A percentile compares a stretch with the other conserved stretches of the same genome.
phyloP scores from a whole-genome alignment of 2,329 filamentous ascomycete genomes.

The Xylaria sp. region DNA sequence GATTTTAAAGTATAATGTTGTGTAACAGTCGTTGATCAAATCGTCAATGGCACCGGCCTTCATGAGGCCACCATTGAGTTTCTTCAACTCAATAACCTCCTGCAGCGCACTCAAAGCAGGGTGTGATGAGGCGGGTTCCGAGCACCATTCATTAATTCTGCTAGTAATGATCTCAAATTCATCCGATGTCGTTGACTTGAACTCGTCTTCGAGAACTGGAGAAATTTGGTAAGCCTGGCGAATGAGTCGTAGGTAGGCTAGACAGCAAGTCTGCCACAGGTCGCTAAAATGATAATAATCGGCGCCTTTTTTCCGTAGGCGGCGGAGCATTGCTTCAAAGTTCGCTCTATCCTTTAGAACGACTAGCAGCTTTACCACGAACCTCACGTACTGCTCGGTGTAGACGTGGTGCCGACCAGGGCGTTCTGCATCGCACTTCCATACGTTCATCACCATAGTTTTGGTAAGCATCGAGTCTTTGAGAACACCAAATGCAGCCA shows the following conservation, averaged over 20 bases:
- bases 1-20: conserved; percentile 76
- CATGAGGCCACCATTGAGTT: conserved; percentile 87
- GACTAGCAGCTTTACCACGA: conserved; percentile 80
- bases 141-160: conserved; percentile 66
- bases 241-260: conserved; percentile 65
- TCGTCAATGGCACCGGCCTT: conserved; percentile 90
- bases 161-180: conserved; percentile 69
- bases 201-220: conserved; percentile 63
- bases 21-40: conserved; percentile 91
- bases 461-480: conserved; percentile 83
- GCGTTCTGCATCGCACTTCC: conserved; percentile 89
- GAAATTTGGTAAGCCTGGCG: conserved; percentile 61
- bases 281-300: conserved; percentile 76
- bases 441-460: conserved; percentile 93
- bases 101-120: conserved; percentile 65
- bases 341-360: conserved; percentile 79
- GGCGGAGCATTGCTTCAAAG: conserved; percentile 80
- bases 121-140: conserved; percentile 53
- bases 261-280: conserved; percentile 67
- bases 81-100: conserved; percentile 69
- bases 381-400: conserved; percentile 85
- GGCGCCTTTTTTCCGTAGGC: conserved; percentile 82
- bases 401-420: conserved; percentile 92
- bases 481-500: conserved; percentile 83
- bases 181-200: conserved; percentile 64